These are phyloP conservation scores for Epichloe festucae DNA, from an alignment of 2,329 filamentous ascomycete species.

Conservation along the genomic window DNA sequence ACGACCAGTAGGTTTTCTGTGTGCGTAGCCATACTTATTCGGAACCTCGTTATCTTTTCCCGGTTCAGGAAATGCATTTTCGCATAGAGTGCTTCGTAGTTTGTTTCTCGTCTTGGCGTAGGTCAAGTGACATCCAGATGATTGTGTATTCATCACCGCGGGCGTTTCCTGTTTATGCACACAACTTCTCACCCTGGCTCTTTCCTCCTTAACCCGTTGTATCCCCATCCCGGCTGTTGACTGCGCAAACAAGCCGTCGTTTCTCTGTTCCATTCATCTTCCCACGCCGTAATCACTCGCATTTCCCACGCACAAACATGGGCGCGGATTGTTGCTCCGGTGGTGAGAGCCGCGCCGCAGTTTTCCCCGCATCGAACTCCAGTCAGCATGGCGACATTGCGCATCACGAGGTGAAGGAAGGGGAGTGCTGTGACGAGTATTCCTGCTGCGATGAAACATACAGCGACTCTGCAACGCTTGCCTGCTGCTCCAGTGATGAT, in stretches of 20 bases:
- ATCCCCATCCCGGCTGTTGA: background rate
- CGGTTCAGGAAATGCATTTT: too few relatives aligned
- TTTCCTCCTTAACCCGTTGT: background rate
- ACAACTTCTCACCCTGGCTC: background rate
- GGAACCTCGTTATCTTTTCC: too few relatives aligned
- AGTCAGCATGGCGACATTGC: background rate
- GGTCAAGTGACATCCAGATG: too few relatives aligned
- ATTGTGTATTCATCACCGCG: too few relatives aligned
- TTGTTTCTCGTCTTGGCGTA: too few relatives aligned
- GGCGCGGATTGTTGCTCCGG: slow-evolving; percentile 7
- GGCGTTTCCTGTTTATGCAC: background rate
- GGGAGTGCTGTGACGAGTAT: slow-evolving; percentile 8
- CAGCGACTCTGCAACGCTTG: slow-evolving; percentile 8
- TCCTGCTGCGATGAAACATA: slow-evolving; percentile 9
- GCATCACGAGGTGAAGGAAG: slow-evolving; percentile 1
- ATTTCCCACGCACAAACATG: slow-evolving; percentile 4
- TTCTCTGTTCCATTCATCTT: background rate
- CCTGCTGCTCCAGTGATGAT: slow-evolving; percentile 15
- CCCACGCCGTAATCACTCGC: background rate
- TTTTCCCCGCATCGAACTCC: background rate
- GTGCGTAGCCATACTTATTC: background rate
- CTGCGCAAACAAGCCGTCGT: background rate
- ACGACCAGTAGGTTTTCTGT: background rate
- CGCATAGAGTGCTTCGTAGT: too few relatives aligned
- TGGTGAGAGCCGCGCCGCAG: background rate